Base-by-base conservation (phyloP, 768 basidiomycete species). In the Macrolepiota albuminosa region DNA sequence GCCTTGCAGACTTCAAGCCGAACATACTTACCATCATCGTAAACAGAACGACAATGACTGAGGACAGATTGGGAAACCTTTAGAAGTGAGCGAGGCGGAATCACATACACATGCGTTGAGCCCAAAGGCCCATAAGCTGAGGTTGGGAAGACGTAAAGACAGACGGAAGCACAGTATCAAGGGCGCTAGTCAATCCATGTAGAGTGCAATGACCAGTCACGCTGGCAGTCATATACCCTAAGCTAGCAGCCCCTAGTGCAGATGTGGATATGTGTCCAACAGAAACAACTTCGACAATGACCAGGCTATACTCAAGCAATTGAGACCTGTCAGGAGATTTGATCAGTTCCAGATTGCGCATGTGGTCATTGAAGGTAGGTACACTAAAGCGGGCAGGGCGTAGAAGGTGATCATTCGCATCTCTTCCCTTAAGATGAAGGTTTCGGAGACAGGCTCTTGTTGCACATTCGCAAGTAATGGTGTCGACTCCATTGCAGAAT, bases 121-220 rank as follows among this genome's bases (percentile, higher is more conserved):
- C 72, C 94, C 94, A 96, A 13, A 96, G 79, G 2, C 95, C 93
- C 13, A 96, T 90, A n/a, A 92, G 78, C 18, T 87, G 75, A 0
- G 95, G 95, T 33, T 88, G 85, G 1, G 85, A 68, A 2, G 93
- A 93, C 0, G 95, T 95, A 93, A 90, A 99, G 21, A 95, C 95
- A 39, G 93, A 85, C 0, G 97, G 95, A 14, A 98, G 84, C 65
- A 99, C 81, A 0, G 95, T 95, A 72, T 99, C 96, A 21, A 99
- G 83, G 1, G 93, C 86, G 51, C 88, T 90, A 21, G 84, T 77
- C 53, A 95, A 83, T 11, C 93, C 93, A 63, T 88, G 87, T 7
- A 95, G 74, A 57, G 94, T 87, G 61, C 86, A 88, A 64, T 87
- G 87, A 4, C 84, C 88, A 2, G 89, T 86, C 18, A 87, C 85